phyloP scores from a whole-genome alignment of 306 rosid genomes.

The Castanea crenata region DNA sequence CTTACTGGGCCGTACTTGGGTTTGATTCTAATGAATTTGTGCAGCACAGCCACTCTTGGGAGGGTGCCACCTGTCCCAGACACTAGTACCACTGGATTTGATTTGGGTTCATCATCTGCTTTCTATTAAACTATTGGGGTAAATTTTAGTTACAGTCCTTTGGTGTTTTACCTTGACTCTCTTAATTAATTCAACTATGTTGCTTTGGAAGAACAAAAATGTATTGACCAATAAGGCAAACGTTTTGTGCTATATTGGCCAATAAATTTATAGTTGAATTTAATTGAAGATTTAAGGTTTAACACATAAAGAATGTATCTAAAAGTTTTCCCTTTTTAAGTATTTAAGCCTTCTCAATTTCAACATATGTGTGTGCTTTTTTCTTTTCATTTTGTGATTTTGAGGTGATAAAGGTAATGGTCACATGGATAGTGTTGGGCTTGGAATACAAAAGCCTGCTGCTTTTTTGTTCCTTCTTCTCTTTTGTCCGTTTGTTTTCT shows the following conservation, averaged over 20 bases:
- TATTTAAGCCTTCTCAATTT: background rate
- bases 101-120: constrained; percentile 32
- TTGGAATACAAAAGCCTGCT: background rate
- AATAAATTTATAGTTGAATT: too few relatives aligned
- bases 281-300: too few relatives aligned
- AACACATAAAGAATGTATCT: too few relatives aligned
- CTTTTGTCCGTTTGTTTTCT: background rate
- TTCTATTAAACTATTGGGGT: constrained; percentile 13
- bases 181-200: too few relatives aligned
- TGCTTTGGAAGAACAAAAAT: too few relatives aligned
- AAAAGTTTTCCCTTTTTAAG: too few relatives aligned
- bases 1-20: constrained; percentile 22
- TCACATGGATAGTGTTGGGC: background rate
- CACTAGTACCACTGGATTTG: constrained; percentile 23
- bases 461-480: background rate
- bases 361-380: constrained; percentile 14
- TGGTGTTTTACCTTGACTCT: background rate
- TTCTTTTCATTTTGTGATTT: background rate
- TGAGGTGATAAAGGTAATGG: background rate
- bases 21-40: constrained; percentile 26
- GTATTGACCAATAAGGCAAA: too few relatives aligned
- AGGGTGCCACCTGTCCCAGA: constrained; percentile 23
- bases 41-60: constrained; percentile 21
- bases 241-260: too few relatives aligned
- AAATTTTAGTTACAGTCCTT: background rate